Base-by-base conservation (phyloP, 371 early-diverging fungal species). In the Basidiobolus heterosporus region DNA sequence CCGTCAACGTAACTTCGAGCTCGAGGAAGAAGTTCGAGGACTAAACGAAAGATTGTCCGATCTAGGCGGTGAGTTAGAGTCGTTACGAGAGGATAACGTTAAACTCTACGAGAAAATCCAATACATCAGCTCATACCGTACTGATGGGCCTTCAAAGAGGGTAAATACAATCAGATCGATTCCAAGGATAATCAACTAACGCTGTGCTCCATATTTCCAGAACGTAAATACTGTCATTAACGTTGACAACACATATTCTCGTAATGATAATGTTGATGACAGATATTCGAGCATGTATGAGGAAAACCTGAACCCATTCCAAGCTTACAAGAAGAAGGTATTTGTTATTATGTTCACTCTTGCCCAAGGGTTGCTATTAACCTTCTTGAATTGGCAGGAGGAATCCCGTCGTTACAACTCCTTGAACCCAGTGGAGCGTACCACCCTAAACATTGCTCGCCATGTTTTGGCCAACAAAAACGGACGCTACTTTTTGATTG, bases 291-390 rank as follows among this genome's bases (percentile, higher is more conserved):
- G 67, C 42, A 55, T 83, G 48, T 91, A 90, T 48, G 91, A 91
- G 53, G 85, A 82, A 42, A 74, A 66, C 36, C 72, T 88, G 64
- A 87, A 92, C 55, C 93, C 91, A 17, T 92, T 92, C 57, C 70
- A 73, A 17, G 80, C 75, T 21, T 91, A 91, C 61, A 80, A 83
- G 49, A 60, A 71, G 36, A 74, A 72, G 66, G 72, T 67, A 62
- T 52, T 21, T 43, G 13, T 37, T 39, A 11, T 20, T 7, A 19
- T 13, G 18, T 11, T 35, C n/a, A n/a, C n/a, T n/a, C n/a, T n/a
- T n/a, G n/a, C n/a, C n/a, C n/a, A n/a, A n/a, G n/a, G n/a, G n/a
- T n/a, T n/a, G n/a, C n/a, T n/a, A n/a, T n/a, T n/a, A n/a, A n/a
- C n/a, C n/a, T n/a, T n/a, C n/a, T n/a, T n/a, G n/a, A n/a, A 14